Conservation (phyloP, 202 grass and related monocot genomes). For the Panicum virgatum region DNA sequence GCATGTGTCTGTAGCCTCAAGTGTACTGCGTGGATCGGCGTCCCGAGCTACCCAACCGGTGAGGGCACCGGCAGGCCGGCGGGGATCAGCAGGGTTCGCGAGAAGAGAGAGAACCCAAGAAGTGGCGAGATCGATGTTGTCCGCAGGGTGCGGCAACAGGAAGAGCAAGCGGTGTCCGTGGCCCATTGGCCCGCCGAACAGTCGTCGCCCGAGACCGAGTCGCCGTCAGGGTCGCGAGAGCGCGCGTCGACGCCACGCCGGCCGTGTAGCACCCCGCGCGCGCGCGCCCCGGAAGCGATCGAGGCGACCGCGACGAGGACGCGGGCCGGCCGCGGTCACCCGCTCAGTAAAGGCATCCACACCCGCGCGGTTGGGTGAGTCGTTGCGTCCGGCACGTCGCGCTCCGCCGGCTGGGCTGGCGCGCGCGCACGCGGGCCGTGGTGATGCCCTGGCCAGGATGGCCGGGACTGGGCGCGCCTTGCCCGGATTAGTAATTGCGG, state of each 20-base stretch:
- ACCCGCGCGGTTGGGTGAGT: constrained; percentile 2
- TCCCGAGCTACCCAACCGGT: neutral
- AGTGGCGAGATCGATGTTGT: neutral
- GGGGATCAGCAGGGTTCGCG: neutral
- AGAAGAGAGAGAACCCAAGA: neutral
- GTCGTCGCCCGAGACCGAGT: neutral
- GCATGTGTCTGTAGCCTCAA: neutral
- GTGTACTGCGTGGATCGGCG: too few relatives aligned
- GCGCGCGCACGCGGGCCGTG: neutral
- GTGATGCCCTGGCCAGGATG: neutral
- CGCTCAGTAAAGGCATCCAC: constrained; percentile 14
- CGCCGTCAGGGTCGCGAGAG: neutral
- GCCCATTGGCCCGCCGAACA: constrained; percentile 18
- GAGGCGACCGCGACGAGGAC: neutral
- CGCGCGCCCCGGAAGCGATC: neutral
- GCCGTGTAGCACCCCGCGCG: neutral
- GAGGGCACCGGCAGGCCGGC: neutral
- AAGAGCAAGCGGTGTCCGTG: neutral
- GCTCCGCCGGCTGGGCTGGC: neutral
- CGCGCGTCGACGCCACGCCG: neutral
- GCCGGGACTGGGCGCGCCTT: neutral
- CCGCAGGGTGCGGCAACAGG: neutral
- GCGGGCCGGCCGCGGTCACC: neutral
- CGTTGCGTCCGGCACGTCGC: constrained; percentile 42
- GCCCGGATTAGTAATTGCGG: constrained; percentile 10